Base-by-base conservation (phyloP, 2,329 filamentous ascomycete species). In the Tetracladium maxilliforme region DNA sequence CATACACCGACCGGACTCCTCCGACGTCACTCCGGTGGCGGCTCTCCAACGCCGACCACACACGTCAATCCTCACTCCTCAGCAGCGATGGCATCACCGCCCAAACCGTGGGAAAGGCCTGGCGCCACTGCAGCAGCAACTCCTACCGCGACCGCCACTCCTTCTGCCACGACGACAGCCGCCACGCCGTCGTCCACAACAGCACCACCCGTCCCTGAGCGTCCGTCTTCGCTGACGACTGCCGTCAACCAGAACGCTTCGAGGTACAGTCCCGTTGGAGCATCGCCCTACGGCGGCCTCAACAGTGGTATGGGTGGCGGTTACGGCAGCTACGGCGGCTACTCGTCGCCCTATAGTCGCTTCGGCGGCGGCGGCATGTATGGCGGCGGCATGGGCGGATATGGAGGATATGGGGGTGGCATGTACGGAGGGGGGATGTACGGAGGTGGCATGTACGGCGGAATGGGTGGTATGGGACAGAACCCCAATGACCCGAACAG, bases 21-120 rank as follows among this genome's bases (percentile, higher is more conserved):
- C n/a, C n/a, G n/a, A n/a, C n/a, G n/a, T n/a, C n/a, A n/a, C n/a
- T n/a, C n/a, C n/a, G n/a, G n/a, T n/a, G n/a, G n/a, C n/a, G n/a
- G n/a, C n/a, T n/a, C n/a, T n/a, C n/a, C n/a, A n/a, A n/a, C n/a
- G n/a, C n/a, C n/a, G n/a, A n/a, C n/a, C n/a, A n/a, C n/a, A n/a
- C n/a, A n/a, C n/a, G n/a, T n/a, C n/a, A n/a, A n/a, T n/a, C 8
- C 21, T 13, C 21, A 13, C 7, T 19, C 24, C 19, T 26, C 11
- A n/a, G n/a, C n/a, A n/a, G 30, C 34, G 9, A 73, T 73, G 64
- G 68, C 68, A 35, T 94, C 87, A 51, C 90, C 90, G 46, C 90
- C 90, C 28, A 98, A 98, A 57, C 90, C 90, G 23, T 98, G 90
- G 90, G 90, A 98, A 58, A 70, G 77, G 51, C 67, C 75, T 37